A percentile compares a stretch with the other conserved stretches of the same genome.
These are phyloP conservation scores for Dryas alaskensis DNA, from an alignment of 306 rosid genomes.

Conservation along the genomic window DNA sequence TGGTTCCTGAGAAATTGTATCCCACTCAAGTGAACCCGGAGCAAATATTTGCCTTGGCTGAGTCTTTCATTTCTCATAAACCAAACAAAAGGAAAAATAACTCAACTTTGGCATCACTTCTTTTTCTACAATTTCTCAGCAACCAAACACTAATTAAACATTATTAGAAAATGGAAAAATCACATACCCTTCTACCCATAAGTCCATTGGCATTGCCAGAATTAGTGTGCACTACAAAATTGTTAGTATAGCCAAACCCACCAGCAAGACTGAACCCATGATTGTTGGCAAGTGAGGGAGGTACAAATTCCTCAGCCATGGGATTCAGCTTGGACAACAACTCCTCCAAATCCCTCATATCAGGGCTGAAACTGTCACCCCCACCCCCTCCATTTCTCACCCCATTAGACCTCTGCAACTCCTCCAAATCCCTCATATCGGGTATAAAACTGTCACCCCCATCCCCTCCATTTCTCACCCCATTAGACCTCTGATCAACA, in stretches of 20 bases:
- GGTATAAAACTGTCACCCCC: constrained; percentile 58
- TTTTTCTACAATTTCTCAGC: constrained; percentile 1
- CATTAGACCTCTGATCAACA: constrained; percentile 42
- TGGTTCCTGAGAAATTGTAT: not conserved
- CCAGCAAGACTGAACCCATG: constrained; percentile 46
- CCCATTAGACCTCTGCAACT: constrained; percentile 39
- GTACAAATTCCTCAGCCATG: constrained; percentile 97
- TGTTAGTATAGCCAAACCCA: constrained; percentile 62
- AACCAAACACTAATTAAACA: constrained; percentile 4
- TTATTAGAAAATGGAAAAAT: not conserved
- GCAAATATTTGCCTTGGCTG: not conserved
- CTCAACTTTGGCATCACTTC: not conserved
- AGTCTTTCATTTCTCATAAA: constrained; percentile 9
- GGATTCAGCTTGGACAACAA: constrained; percentile 88
- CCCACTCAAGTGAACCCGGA: constrained; percentile 2
- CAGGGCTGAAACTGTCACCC: constrained; percentile 58
- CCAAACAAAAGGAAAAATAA: constrained; percentile 7
- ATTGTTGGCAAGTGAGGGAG: constrained; percentile 61
- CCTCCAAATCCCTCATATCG: constrained; percentile 95
- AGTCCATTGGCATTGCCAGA: constrained; percentile 50
- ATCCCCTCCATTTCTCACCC: constrained; percentile 41
- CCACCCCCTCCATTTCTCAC: constrained; percentile 42
- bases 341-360: constrained; percentile 97
- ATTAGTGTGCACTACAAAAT: constrained; percentile 36
- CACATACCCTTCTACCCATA: constrained; percentile 57